A percentile compares a stretch with the other conserved stretches of the same genome.
Evolutionary conservation across 1,284 basidiomycete species (phyloP).

Genomic region (Porodaedalea pini): DNA sequence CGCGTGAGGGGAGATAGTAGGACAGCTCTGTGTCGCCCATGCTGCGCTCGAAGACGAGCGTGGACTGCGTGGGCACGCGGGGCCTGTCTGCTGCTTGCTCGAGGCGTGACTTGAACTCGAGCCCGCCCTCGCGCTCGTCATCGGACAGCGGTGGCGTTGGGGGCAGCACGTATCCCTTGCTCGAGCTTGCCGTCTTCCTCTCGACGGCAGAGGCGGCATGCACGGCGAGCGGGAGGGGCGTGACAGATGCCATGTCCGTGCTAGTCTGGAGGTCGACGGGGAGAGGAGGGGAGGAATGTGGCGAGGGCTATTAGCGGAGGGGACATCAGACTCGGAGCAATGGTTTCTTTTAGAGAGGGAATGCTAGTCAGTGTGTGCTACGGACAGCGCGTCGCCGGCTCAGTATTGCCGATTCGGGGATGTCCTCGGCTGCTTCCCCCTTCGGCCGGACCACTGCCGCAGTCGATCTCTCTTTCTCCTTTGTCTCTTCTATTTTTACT

Average conservation of each 20-base stretch:
- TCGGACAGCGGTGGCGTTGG: conserved; percentile 16
- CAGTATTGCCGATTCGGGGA: too few relatives aligned
- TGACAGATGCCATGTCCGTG: background rate
- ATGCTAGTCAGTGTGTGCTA: too few relatives aligned
- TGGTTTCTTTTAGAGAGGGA: background rate
- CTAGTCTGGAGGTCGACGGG: background rate
- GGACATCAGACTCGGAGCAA: background rate
- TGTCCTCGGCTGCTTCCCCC: too few relatives aligned
- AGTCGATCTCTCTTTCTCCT: background rate
- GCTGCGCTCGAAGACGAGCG: conserved; percentile 36
- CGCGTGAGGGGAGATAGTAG: conserved; percentile 70
- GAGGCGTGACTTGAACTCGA: background rate
- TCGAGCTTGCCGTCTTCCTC: background rate
- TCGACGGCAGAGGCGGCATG: background rate
- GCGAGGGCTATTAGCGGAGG: background rate
- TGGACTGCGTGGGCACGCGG: background rate
- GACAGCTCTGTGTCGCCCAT: conserved; percentile 66
- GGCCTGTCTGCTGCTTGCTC: background rate
- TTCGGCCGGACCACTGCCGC: too few relatives aligned
- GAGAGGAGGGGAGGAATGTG: background rate
- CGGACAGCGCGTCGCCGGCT: too few relatives aligned
- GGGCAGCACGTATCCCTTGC: background rate
- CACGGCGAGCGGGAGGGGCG: background rate
- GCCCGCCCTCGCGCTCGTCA: conserved; percentile 14
- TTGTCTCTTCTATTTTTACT: background rate